phyloP scores from a whole-genome alignment of 225 moss, liverwort and hornwort species.

The Marchantia paleacea region DNA sequence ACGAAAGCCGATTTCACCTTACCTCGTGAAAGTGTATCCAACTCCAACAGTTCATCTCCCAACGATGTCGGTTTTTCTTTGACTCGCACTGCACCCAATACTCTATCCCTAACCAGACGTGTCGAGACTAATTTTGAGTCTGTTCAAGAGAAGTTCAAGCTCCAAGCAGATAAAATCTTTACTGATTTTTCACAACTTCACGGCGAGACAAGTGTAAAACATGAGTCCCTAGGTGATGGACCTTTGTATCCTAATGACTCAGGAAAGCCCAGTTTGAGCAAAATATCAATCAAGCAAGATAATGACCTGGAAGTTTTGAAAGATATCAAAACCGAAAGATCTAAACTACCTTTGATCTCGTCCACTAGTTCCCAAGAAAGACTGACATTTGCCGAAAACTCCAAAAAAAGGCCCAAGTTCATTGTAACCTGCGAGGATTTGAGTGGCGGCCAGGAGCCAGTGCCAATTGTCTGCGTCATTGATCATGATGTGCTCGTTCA shows the following conservation, averaged over 20 bases:
- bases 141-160: conserved; percentile 8
- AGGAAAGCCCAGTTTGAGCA: conserved; percentile 38
- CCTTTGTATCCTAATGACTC: conserved; percentile 59
- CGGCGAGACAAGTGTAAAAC: conserved; percentile 63
- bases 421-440: conserved; percentile 61
- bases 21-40: background rate
- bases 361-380: background rate
- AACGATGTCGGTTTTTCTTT: conserved; percentile 45
- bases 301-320: conserved; percentile 1
- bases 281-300: conserved; percentile 14
- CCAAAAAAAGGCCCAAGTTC: conserved; percentile 12
- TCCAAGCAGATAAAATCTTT: conserved; percentile 39
- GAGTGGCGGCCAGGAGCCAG: conserved; percentile 81
- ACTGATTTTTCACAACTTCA: conserved; percentile 49
- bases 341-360: background rate
- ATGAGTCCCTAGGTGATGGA: conserved; percentile 65
- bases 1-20: background rate
- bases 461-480: conserved; percentile 81
- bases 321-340: conserved; percentile 17
- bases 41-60: background rate
- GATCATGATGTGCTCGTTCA: conserved; percentile 61
- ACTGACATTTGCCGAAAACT: background rate
- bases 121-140: conserved; percentile 10
- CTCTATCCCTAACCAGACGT: background rate
- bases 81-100: background rate